These are phyloP conservation scores for Dryas octopetala DNA, from an alignment of 306 rosid genomes.

Conservation along the genomic window DNA sequence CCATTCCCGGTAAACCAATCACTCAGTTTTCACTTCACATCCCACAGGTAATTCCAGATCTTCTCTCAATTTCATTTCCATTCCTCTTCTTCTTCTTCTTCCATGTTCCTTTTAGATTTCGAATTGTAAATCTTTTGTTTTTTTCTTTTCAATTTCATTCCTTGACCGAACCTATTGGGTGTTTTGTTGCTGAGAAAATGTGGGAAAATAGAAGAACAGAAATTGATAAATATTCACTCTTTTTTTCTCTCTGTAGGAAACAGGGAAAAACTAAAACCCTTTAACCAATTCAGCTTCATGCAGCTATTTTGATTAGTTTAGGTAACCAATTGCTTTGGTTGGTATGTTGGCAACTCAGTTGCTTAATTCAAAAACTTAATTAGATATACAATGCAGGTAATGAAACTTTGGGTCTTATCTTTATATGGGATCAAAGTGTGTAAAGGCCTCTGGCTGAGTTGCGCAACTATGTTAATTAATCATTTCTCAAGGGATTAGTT, in stretches of 20 bases:
- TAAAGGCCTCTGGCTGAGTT: too few species aligned
- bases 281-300: background rate
- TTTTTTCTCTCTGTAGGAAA: background rate
- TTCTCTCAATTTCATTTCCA: background rate
- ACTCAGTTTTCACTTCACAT: slow-evolving; percentile 1
- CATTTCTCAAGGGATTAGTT: too few species aligned
- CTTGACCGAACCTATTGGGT: background rate
- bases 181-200: slow-evolving; percentile 17
- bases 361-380: background rate
- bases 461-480: too few species aligned
- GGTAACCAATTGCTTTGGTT: background rate
- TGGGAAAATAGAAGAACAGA: background rate
- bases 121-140: background rate
- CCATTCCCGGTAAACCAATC: slow-evolving; percentile 18
- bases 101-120: background rate
- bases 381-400: background rate
- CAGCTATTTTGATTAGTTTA: slow-evolving; percentile 1
- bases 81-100: background rate
- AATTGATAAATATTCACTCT: background rate
- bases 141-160: background rate
- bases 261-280: background rate
- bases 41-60: slow-evolving; percentile 21
- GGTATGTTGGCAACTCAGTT: background rate
- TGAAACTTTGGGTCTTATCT: too few species aligned
- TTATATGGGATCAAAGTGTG: too few species aligned